These are phyloP conservation scores for Phytophthora pisi DNA, from an alignment of 352 stramenopile species.

Conservation along the genomic window DNA sequence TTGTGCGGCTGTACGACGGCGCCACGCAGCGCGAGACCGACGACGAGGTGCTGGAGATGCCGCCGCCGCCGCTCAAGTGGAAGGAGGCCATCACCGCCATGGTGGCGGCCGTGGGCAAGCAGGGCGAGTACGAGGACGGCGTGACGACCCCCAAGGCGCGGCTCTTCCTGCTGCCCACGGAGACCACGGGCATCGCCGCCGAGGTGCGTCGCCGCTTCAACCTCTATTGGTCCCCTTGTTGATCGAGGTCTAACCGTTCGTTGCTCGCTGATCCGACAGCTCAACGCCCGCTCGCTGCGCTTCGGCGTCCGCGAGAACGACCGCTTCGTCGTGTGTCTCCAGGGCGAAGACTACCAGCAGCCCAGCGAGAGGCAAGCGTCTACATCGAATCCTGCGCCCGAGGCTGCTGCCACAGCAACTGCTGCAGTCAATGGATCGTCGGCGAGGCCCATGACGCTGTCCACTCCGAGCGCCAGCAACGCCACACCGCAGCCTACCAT, in stretches of 20 bases:
- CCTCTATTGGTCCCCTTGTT: neutral
- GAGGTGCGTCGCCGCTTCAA: constrained; percentile 43
- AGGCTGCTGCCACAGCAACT: neutral
- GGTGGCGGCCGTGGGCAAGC: constrained; percentile 62
- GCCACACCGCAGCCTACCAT: constrained; percentile 29
- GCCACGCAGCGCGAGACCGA: constrained; percentile 53
- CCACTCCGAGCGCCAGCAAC: constrained; percentile 28
- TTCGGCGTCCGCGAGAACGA: constrained; percentile 83
- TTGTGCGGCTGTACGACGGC: constrained; percentile 79
- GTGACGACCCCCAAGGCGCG: constrained; percentile 49
- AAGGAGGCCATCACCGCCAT: constrained; percentile 62
- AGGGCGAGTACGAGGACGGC: constrained; percentile 50
- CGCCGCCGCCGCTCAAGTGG: constrained; percentile 72
- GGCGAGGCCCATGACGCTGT: constrained; percentile 20
- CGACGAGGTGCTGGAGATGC: constrained; percentile 73
- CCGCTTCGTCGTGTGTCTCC: constrained; percentile 71
- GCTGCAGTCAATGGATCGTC: constrained; percentile 13
- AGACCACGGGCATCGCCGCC: constrained; percentile 60
- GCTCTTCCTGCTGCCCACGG: constrained; percentile 67
- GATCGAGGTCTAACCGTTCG: constrained; percentile 12
- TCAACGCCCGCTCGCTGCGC: constrained; percentile 75
- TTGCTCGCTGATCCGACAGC: constrained; percentile 22
- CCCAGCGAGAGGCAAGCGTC: constrained; percentile 24
- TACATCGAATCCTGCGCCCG: neutral
- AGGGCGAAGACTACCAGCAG: constrained; percentile 74